Conservation (phyloP, 495 filamentous ascomycete genomes). For the Penicillium waksmanii region DNA sequence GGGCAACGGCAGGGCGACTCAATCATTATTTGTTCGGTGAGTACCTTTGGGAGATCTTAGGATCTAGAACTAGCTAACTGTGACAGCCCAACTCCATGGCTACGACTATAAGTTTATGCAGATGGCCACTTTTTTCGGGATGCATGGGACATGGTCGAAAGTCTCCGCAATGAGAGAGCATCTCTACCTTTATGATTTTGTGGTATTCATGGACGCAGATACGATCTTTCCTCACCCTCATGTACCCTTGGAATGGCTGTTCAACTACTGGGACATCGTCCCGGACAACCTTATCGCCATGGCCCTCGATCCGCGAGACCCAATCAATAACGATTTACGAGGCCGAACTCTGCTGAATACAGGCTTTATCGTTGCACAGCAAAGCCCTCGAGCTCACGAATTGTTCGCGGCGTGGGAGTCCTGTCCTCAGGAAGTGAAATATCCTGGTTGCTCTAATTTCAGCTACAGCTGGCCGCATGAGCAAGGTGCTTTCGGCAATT, state of each 20-base stretch:
- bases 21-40: conserved; percentile 45
- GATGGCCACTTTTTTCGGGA: conserved; percentile 17
- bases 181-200: conserved; percentile 48
- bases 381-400: conserved; percentile 37
- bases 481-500: conserved; percentile 17
- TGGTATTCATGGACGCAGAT: conserved; percentile 56
- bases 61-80: not conserved
- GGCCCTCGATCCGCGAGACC: conserved; percentile 42
- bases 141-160: conserved; percentile 53
- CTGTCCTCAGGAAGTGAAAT: conserved; percentile 34
- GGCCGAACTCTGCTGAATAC: conserved; percentile 41
- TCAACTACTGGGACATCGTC: conserved; percentile 56
- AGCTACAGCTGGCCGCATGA: conserved; percentile 40
- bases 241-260: conserved; percentile 56
- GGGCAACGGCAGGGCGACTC: conserved; percentile 38
- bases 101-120: conserved; percentile 58
- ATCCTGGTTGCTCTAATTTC: conserved; percentile 37
- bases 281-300: conserved; percentile 46
- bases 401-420: conserved; percentile 42
- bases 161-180: conserved; percentile 49
- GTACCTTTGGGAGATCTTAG: not conserved
- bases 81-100: conserved; percentile 52
- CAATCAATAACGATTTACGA: conserved; percentile 32
- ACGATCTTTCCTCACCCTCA: conserved; percentile 51
- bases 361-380: conserved; percentile 44